phyloP scores from a whole-genome alignment of 805 yeast species.

The Monosporozyma aerobia region DNA sequence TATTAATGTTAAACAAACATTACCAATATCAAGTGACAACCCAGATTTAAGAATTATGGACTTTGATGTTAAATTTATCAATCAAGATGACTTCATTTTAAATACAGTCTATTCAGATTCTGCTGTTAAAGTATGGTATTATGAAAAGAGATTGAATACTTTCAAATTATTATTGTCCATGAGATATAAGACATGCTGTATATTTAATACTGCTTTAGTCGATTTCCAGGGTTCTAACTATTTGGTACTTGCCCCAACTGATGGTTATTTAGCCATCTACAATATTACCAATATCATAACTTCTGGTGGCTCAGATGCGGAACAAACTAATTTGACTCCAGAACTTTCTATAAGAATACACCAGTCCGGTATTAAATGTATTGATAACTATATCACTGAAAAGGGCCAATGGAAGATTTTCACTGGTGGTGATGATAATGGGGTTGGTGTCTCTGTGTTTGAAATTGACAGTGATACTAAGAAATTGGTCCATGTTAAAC shows the following conservation, averaged over 20 bases:
- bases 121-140: constrained; percentile 54
- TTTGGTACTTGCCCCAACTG: constrained; percentile 64
- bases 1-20: constrained; percentile 39
- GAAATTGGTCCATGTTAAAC: constrained; percentile 1
- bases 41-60: constrained; percentile 92
- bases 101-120: constrained; percentile 84
- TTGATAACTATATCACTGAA: constrained; percentile 28
- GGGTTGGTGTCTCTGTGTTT: constrained; percentile 39
- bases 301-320: not conserved
- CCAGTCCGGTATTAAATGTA: constrained; percentile 74
- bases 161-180: constrained; percentile 42
- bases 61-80: constrained; percentile 43
- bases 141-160: constrained; percentile 28
- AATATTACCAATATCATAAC: constrained; percentile 31
- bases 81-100: constrained; percentile 27
- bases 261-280: constrained; percentile 68
- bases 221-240: constrained; percentile 22
- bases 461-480: constrained; percentile 15
- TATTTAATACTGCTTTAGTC: constrained; percentile 51
- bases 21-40: constrained; percentile 47
- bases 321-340: not conserved
- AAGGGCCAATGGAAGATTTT: constrained; percentile 31
- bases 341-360: constrained; percentile 37
- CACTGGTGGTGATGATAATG: constrained; percentile 94
- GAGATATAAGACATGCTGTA: constrained; percentile 64